Evolutionary conservation across 768 basidiomycete genomes (phyloP).

Genomic region (Termitomyces sp.): DNA sequence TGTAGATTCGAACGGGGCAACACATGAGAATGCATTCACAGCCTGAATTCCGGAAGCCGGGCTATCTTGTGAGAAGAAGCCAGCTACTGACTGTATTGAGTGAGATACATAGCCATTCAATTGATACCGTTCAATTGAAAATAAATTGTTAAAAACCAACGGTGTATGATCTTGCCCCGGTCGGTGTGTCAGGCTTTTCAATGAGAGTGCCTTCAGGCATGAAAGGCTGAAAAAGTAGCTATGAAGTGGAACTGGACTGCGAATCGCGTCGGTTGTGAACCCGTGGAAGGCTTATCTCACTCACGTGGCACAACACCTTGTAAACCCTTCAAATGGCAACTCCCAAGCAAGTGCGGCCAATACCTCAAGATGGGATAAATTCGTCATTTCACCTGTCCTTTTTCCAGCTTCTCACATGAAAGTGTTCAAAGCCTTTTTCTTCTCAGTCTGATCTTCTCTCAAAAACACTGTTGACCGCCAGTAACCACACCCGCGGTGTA

Average conservation of each 20-base stretch:
- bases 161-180: background rate
- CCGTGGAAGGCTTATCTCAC: no score
- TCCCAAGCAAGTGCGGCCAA: background rate
- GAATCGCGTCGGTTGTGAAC: background rate
- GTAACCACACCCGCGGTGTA: background rate
- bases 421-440: background rate
- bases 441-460: background rate
- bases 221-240: background rate
- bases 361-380: background rate
- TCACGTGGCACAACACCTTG: background rate
- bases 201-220: background rate
- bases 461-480: background rate
- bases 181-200: background rate
- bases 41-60: background rate
- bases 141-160: background rate
- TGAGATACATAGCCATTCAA: background rate
- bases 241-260: background rate
- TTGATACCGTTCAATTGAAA: background rate
- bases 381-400: background rate
- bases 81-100: background rate
- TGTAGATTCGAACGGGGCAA: background rate
- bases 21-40: background rate
- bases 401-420: background rate
- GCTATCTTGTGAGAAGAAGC: conserved; percentile 8
- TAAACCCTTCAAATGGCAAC: background rate